Percentiles rank a stretch among this genome's conserved stretches.
Conservation (phyloP, 2,329 filamentous ascomycete species). For the Fusarium begoniae region DNA sequence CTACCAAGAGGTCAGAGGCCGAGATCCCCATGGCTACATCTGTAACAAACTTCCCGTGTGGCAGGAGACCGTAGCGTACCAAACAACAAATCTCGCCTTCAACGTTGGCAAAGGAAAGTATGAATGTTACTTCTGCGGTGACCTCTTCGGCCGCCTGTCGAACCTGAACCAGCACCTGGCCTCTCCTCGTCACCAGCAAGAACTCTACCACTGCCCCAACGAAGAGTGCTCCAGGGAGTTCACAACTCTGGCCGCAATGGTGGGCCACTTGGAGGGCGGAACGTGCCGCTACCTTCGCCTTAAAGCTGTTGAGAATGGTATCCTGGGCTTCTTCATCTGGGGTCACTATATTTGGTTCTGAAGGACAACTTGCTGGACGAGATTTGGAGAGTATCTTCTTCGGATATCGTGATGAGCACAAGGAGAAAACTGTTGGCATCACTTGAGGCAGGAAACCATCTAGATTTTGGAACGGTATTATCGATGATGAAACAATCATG, state of each 20-base stretch:
- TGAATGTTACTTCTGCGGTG: constrained; percentile 56
- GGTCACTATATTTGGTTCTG: constrained; percentile 15
- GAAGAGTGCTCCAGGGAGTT: constrained; percentile 49
- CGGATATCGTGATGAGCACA: neutral
- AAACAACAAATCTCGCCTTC: constrained; percentile 53
- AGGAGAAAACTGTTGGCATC: neutral
- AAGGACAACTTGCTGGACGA: neutral
- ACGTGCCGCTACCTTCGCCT: constrained; percentile 52
- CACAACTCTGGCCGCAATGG: constrained; percentile 49
- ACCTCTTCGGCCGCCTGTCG: constrained; percentile 47
- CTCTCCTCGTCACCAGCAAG: constrained; percentile 55
- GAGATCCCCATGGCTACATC: constrained; percentile 59
- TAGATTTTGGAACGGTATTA: neutral
- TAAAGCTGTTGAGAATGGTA: constrained; percentile 47
- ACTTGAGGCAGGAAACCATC: neutral
- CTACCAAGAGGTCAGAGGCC: constrained; percentile 53
- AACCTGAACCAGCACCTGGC: constrained; percentile 63
- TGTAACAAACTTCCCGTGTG: constrained; percentile 62
- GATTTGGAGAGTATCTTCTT: neutral
- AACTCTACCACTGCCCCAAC: constrained; percentile 54
- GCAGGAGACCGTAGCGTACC: constrained; percentile 47
- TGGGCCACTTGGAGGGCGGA: constrained; percentile 58
- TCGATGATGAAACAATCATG: neutral
- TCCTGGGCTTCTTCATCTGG: constrained; percentile 27
- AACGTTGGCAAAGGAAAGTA: constrained; percentile 48